Evolutionary conservation across 176 grass and related monocot species (phyloP).

Genomic region (Cymbopogon citratus): DNA sequence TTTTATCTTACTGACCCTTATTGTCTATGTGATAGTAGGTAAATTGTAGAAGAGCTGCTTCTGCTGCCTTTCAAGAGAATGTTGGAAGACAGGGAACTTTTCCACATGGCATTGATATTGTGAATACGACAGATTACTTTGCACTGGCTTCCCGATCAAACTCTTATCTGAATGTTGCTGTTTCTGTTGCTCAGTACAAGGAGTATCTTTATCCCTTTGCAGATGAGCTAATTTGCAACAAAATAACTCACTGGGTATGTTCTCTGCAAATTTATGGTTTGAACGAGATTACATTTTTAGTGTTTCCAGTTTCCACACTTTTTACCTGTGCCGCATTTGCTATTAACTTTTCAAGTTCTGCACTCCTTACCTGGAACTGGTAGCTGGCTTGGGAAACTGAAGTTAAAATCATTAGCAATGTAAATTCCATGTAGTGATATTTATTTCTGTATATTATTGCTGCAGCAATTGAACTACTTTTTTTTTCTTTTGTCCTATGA

Average conservation of each 20-base stretch:
- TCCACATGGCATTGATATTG: conserved; percentile 87
- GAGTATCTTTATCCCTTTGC: conserved; percentile 88
- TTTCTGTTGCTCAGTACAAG: conserved; percentile 71
- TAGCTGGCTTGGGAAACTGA: background rate
- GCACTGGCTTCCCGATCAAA: conserved; percentile 81
- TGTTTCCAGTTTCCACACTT: background rate
- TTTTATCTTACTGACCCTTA: conserved; percentile 6
- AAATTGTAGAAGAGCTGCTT: conserved; percentile 98
- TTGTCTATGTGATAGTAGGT: conserved; percentile 57
- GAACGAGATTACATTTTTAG: background rate
- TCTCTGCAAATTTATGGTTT: conserved; percentile 4
- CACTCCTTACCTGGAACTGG: background rate
- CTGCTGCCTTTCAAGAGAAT: conserved; percentile 99
- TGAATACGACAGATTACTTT: conserved; percentile 92
- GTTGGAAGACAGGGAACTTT: conserved; percentile 93
- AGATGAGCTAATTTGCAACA: conserved; percentile 74
- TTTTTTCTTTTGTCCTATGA: background rate
- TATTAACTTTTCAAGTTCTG: conserved; percentile 4
- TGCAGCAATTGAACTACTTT: background rate
- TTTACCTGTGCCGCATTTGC: conserved; percentile 29
- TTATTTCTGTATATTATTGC: conserved; percentile 10
- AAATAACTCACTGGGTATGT: conserved; percentile 93
- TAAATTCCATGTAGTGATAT: background rate
- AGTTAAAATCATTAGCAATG: conserved; percentile 23
- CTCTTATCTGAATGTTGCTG: conserved; percentile 81